Base-by-base conservation (phyloP, 352 stramenopile species). In the Phytophthora uliginosa region DNA sequence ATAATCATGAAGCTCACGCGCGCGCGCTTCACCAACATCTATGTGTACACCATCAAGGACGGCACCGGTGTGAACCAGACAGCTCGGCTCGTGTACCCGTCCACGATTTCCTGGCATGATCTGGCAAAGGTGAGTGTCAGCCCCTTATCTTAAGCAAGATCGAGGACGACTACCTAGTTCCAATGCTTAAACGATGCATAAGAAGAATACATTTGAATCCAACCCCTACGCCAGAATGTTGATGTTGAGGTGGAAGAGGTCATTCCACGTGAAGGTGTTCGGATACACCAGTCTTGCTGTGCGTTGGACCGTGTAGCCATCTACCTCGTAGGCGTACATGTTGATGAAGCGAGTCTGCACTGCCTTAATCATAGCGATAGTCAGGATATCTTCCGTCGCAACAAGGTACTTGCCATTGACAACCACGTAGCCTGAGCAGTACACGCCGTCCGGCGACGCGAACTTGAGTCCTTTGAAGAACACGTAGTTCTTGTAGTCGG, bases 391-490 rank as follows among this genome's bases (percentile, higher is more conserved):
- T 34, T 78, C 73, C 2, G 70, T 78, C 13, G 75, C 70, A 36
- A 88, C 74, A 7, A 88, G 71, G 40, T 73, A 88, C 45, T 82
- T 83, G 57, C 70, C 66, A 62, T 83, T 83, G 33, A 80, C 70
- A 18, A 87, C 69, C 34, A 87, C 80, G 67, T 78, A 86, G 15
- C 76, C 79, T 0, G 67, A 81, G 69, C 74, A 79, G 59, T 81
- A 87, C 24, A 85, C 79, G 24, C 77, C 80, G n/a, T 84, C 78
- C 1, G 76, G 67, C 1, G 72, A 81, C 12, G 78, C 78, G 59
- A 81, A 85, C 66, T 85, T 84, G 7, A 85, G 59, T 6, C 81
- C 80, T 40, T 85, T 83, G 47, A 84, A 82, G 57, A 80, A 81
- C 0, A 79, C 66, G 60, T 80, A 83, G 53, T 85, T 83, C 53